These are phyloP conservation scores for Penicillium coprophilum DNA, from an alignment of 495 filamentous ascomycete genomes.

Conservation along the genomic window DNA sequence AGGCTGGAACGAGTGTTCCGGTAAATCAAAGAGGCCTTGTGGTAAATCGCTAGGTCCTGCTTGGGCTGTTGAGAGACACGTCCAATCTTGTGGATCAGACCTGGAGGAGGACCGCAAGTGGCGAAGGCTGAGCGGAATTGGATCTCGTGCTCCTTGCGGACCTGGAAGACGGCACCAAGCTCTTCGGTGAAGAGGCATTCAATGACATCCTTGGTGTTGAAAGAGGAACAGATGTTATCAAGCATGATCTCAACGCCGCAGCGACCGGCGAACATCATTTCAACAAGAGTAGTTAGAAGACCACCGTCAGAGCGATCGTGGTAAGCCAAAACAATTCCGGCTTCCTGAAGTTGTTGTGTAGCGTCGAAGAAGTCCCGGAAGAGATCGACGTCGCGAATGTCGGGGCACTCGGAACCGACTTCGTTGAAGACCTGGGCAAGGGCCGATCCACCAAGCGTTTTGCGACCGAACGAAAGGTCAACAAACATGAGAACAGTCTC, in stretches of 20 bases:
- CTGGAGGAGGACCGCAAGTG: conserved; percentile 81
- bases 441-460: conserved; percentile 86
- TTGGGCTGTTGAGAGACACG: conserved; percentile 66
- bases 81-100: conserved; percentile 80
- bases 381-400: conserved; percentile 76
- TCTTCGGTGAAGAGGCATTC: conserved; percentile 92
- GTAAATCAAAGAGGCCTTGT: conserved; percentile 65
- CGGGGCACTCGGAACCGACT: conserved; percentile 78
- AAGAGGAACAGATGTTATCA: conserved; percentile 61
- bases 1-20: conserved; percentile 67
- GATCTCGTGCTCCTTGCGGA: conserved; percentile 77
- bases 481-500: conserved; percentile 89
- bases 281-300: conserved; percentile 83
- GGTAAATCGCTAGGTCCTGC: conserved; percentile 74
- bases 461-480: conserved; percentile 74
- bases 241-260: conserved; percentile 86
- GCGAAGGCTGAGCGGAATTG: conserved; percentile 89
- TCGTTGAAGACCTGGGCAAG: conserved; percentile 90
- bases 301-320: conserved; percentile 95
- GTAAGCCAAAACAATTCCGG: conserved; percentile 87
- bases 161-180: conserved; percentile 95
- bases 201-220: conserved; percentile 61
- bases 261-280: conserved; percentile 98
- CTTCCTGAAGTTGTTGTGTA: conserved; percentile 78
- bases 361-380: conserved; percentile 94